phyloP scores from a whole-genome alignment of 1,139 yeast genomes.

The Saccharomycopsis crataegensis region DNA sequence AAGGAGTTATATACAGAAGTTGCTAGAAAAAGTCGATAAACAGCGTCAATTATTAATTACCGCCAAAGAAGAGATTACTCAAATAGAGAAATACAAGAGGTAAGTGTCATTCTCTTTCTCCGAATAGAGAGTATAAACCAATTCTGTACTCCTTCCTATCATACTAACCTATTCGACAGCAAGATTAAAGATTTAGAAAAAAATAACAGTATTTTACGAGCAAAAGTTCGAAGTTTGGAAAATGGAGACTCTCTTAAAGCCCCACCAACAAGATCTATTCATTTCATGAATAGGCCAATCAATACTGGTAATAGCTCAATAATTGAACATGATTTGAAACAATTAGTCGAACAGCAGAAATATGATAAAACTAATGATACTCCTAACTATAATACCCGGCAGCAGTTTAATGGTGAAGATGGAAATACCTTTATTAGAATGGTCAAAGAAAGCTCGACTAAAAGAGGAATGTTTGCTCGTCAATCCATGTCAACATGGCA shows the following conservation, averaged over 20 bases:
- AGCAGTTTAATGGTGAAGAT: not conserved
- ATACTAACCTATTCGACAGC: not conserved
- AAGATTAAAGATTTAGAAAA: not conserved
- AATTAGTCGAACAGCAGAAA: not conserved
- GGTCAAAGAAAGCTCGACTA: not conserved
- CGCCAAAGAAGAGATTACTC: constrained; percentile 1
- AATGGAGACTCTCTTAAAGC: not conserved
- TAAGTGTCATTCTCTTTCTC: not conserved
- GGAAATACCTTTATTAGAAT: not conserved
- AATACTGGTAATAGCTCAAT: not conserved
- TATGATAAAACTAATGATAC: not conserved
- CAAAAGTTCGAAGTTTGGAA: not conserved
- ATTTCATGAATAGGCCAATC: not conserved
- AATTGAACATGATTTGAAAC: not conserved
- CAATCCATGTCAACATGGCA: not conserved
- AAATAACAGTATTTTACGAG: not conserved
- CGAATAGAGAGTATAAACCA: not conserved
- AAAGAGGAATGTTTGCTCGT: not conserved
- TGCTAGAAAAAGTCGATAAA: not conserved
- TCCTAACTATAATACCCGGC: not conserved
- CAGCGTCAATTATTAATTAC: constrained; percentile 2
- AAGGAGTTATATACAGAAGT: not conserved
- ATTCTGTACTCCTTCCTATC: not conserved
- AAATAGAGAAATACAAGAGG: not conserved
- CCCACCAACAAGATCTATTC: not conserved